Conservation (phyloP, 257 asterid genomes). For the Phtheirospermum japonicum region DNA sequence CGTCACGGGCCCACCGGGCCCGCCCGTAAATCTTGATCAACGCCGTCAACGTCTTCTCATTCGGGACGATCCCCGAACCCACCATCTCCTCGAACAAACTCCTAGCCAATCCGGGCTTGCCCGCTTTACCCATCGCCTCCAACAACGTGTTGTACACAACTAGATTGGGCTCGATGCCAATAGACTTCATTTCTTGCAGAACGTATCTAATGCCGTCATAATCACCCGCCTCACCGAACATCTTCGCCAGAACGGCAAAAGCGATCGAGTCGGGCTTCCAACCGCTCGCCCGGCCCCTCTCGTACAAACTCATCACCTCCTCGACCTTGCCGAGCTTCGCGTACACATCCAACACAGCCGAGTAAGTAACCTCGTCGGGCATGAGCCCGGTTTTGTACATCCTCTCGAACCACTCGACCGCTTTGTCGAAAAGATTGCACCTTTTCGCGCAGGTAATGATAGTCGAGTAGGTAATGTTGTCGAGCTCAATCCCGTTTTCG, state of each 20-base stretch:
- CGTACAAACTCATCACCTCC: slow-evolving; percentile 86
- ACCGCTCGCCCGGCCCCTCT: slow-evolving; percentile 88
- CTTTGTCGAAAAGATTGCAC: slow-evolving; percentile 78
- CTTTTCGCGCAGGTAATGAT: slow-evolving; percentile 86
- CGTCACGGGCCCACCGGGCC: slow-evolving; percentile 95
- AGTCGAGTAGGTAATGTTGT: slow-evolving; percentile 90
- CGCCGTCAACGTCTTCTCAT: slow-evolving; percentile 78
- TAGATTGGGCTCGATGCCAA: slow-evolving; percentile 74
- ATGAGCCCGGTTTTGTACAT: slow-evolving; percentile 91
- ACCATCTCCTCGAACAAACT: slow-evolving; percentile 87
- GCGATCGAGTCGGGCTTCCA: slow-evolving; percentile 91
- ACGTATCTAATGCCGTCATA: slow-evolving; percentile 85
- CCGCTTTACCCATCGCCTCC: slow-evolving; percentile 87
- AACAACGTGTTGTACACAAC: slow-evolving; percentile 82
- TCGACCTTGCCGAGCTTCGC: slow-evolving; percentile 78
- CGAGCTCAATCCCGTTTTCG: slow-evolving; percentile 60
- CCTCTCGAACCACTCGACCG: slow-evolving; percentile 97
- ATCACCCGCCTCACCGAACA: slow-evolving; percentile 93
- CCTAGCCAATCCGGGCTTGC: slow-evolving; percentile 88
- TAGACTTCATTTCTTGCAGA: slow-evolving; percentile 75
- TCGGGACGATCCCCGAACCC: slow-evolving; percentile 64
- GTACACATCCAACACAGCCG: slow-evolving; percentile 85
- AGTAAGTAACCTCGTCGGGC: slow-evolving; percentile 98
- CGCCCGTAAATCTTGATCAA: slow-evolving; percentile 84
- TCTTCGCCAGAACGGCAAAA: slow-evolving; percentile 69